Base-by-base conservation (phyloP, 1,284 basidiomycete species). In the Pseudozyma sp. region DNA sequence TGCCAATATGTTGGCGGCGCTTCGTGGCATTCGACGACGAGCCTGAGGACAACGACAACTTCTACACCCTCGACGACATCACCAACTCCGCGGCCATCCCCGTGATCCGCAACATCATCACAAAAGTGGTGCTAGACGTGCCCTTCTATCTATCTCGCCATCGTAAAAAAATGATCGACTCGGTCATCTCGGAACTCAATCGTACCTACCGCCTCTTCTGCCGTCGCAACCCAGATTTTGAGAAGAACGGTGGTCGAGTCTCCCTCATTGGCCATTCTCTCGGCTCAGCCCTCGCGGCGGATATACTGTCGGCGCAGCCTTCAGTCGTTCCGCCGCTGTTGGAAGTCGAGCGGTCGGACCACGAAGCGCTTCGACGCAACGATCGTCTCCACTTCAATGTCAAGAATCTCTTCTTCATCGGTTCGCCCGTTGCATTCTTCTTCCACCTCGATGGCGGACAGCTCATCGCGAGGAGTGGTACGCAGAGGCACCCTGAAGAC, bases 1-100 rank as follows among this genome's bases (percentile, higher is more conserved):
- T 89, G 6, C 88, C 88, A 0, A 87, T 89, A 14, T 87, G 88
- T 75, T 89, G 88, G 88, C 82, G 88, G 11, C 85, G 87, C 4
- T 86, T 82, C 10, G 80, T 89, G 24, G 57, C 79, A 17, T 83
- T 83, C 19, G 64, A 75, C 52, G 64, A 70, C 29, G 40, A 60
- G 56, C 64, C 72, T 17, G 74, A 87, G 16, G 78, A 84, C 16
- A 84, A 85, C 42, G 85, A 86, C 54, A 85, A 85, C 13, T 82
- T 81, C 17, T 85, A 87, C 54, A 85, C 86, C 24, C 79, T 84
- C 34, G 78, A 85, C 31, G 87, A 87, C 51, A 62, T 80, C 33
- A 73, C 65, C 45, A 74, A 78, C 57, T 62, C 68, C 5, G 68
- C 70, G 16, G 63, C 73, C 24, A 79, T 81, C 19, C 77, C 79